Evolutionary conservation across 2,329 filamentous ascomycete genomes (phyloP).

Genomic region (Ascochyta pisi): DNA sequence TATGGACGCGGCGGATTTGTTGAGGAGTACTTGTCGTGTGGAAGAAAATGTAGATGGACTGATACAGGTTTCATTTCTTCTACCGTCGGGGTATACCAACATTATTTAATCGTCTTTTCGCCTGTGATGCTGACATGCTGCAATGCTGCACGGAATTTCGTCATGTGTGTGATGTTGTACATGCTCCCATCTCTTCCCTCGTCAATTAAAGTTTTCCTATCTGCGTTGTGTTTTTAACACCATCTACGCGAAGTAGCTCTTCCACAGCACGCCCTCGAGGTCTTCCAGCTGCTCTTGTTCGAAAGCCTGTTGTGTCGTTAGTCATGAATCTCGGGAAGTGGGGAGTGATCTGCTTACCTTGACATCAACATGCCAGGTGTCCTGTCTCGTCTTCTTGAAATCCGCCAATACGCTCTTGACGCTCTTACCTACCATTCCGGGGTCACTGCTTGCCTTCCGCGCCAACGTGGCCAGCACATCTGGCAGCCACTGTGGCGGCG

Average conservation of each 20-base stretch:
- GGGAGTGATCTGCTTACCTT: constrained; percentile 69
- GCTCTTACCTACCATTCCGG: constrained; percentile 91
- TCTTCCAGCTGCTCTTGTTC: constrained; percentile 93
- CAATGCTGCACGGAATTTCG: not conserved
- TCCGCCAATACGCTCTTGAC: constrained; percentile 94
- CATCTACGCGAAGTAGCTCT: constrained; percentile 91
- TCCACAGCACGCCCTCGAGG: constrained; percentile 95
- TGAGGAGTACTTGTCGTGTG: too few relatives aligned
- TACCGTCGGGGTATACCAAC: too few relatives aligned
- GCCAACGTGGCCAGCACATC: constrained; percentile 88
- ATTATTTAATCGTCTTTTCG: too few relatives aligned
- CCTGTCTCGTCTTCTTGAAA: constrained; percentile 99
- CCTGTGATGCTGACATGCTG: not conserved
- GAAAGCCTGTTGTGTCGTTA: constrained; percentile 66
- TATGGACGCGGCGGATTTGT: too few relatives aligned
- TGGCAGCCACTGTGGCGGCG: constrained; percentile 92
- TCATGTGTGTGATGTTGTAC: not conserved
- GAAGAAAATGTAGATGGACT: too few relatives aligned
- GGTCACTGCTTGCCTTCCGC: constrained; percentile 82
- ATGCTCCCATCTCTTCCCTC: not conserved
- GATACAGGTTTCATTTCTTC: too few relatives aligned
- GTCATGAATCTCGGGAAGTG: not conserved
- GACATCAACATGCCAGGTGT: constrained; percentile 97
- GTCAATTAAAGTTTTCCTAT: not conserved
- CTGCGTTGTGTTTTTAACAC: not conserved